These are phyloP conservation scores for Dissoconium aciculare DNA, from an alignment of 2,329 filamentous ascomycete species.

Conservation along the genomic window DNA sequence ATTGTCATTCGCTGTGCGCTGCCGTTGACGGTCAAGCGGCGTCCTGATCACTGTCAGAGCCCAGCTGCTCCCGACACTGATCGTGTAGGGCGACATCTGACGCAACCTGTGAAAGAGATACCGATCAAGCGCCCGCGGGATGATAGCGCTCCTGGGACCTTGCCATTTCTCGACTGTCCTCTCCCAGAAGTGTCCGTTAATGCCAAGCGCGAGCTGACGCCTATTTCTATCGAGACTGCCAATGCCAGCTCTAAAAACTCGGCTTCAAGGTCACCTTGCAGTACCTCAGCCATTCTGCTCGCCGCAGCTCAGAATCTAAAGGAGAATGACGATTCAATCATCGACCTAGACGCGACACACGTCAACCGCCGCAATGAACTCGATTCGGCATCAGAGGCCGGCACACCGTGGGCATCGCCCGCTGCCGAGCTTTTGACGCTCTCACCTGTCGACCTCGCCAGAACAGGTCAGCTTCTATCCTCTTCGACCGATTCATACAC, in stretches of 20 bases:
- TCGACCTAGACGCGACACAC: slow-evolving; percentile 6
- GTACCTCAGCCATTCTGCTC: background rate
- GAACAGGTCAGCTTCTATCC: too few species aligned
- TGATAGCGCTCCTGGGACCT: background rate
- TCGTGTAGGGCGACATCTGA: too few species aligned
- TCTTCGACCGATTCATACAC: too few species aligned
- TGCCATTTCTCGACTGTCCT: background rate
- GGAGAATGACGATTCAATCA: too few species aligned
- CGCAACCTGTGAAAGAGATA: slow-evolving; percentile 7
- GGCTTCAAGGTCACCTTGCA: background rate
- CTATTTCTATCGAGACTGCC: background rate
- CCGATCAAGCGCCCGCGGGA: background rate
- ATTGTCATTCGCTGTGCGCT: slow-evolving; percentile 12
- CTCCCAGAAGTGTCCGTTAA: background rate
- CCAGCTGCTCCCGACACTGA: background rate
- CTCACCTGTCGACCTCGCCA: background rate
- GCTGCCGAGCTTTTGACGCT: background rate
- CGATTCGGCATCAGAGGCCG: slow-evolving; percentile 7
- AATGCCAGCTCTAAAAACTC: background rate
- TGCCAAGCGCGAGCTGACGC: background rate
- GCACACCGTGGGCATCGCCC: background rate
- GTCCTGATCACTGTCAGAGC: slow-evolving; percentile 10
- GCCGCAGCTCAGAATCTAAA: too few species aligned
- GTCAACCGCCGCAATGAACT: slow-evolving; percentile 9
- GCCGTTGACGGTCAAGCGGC: slow-evolving; percentile 15